Evolutionary conservation across 2,329 filamentous ascomycete genomes (phyloP), one percentile per base, ranked within the genome.

Genomic region (Pyricularia sp.): DNA sequence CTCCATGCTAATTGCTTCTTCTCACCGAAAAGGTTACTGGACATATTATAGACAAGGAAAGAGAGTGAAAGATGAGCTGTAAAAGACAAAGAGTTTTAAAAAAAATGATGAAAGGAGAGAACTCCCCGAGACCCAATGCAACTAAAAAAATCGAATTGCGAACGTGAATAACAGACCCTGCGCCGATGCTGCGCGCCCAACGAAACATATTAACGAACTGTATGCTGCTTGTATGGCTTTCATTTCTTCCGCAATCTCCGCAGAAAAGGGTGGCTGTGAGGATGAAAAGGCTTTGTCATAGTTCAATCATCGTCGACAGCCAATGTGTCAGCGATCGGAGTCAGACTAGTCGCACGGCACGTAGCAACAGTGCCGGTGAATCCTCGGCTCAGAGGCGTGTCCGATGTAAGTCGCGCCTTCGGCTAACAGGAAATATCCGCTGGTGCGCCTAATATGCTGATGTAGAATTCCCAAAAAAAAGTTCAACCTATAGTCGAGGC

Each of bases 41-140:
- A 65, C 64, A 25, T 65, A 65, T 65, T 65, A 65, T 65, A 36
- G 33, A 65, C 64, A 66, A 66, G 36, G n/a, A 66, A 66, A 26
- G 20, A 26, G 65, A 66, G 25, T 20, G 61, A 64, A 64, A 64
- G 20, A 64, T 28, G 28, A 64, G 61, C 25, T 26, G 28, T 26
- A 17, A 64, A 10, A 64, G 14, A 26, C 28, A 64, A 25, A 63
- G 26, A 28, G 10, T n/a, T 23, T 17, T 25, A 1, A 31, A 9
- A 64, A 31, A 64, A 64, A 31, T n/a, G 23, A 64, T 28, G 26
- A 55, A 55, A 42, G 65, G 65, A 66, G 28, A 42, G 65, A 66
- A 42, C 36, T 33, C 31, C 31, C 17, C 20, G 20, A 66, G 65
- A 66, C 65, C 65, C 65, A 26, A 65, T 65, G 64, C 64, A 65